Conservation (phyloP, 2,329 filamentous ascomycete species). For the Claviceps pusilla region DNA sequence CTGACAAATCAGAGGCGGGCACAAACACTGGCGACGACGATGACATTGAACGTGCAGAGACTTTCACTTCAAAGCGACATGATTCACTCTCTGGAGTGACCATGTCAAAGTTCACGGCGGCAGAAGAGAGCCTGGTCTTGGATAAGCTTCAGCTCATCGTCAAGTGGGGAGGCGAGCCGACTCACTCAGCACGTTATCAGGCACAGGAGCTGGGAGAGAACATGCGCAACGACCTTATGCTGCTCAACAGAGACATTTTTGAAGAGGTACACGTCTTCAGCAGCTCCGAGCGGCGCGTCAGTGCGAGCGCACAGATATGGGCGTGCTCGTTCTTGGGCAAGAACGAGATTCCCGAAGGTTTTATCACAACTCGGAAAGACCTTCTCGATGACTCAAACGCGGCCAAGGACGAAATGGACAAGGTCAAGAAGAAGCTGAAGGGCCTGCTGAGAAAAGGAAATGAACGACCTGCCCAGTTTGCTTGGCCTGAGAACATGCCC, state of each 20-base stretch:
- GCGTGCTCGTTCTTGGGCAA: conserved; percentile 75
- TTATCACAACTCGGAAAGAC: conserved; percentile 85
- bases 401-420: conserved; percentile 98
- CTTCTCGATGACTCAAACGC: conserved; percentile 94
- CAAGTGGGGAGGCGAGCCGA: conserved; percentile 97
- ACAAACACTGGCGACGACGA: conserved; percentile 9
- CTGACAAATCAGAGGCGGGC: conserved; percentile 8
- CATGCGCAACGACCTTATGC: conserved; percentile 84
- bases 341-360: conserved; percentile 71
- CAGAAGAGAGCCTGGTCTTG: conserved; percentile 79
- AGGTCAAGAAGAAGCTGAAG: conserved; percentile 99
- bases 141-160: conserved; percentile 96
- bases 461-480: conserved; percentile 84
- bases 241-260: conserved; percentile 83
- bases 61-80: conserved; percentile 42
- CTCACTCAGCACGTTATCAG: conserved; percentile 91
- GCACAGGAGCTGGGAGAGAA: conserved; percentile 88
- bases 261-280: conserved; percentile 92
- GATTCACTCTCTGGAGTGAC: conserved; percentile 83
- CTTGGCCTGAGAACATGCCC: conserved; percentile 91
- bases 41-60: not conserved
- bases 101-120: conserved; percentile 84
- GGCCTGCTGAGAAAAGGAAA: conserved; percentile 81
- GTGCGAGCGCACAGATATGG: conserved; percentile 93
- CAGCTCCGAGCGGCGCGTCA: conserved; percentile 87